phyloP scores from a whole-genome alignment of 352 stramenopile genomes.

The Lagenidium sp. region DNA sequence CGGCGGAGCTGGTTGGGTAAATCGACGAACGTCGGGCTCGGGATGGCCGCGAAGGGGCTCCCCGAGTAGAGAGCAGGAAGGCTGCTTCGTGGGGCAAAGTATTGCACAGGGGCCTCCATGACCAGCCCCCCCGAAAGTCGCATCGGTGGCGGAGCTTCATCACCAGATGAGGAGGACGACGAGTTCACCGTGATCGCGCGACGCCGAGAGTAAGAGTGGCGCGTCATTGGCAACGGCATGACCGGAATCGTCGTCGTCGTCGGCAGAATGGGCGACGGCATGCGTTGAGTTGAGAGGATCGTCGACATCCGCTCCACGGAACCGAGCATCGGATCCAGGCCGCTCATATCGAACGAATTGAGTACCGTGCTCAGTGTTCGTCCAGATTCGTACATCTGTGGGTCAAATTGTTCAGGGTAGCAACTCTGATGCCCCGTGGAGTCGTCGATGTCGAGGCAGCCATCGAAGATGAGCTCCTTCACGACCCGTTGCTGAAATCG shows the following conservation, averaged over 20 bases:
- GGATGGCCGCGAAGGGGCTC: no score
- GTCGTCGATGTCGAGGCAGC: conserved; percentile 21
- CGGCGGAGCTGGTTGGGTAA: conserved; percentile 3
- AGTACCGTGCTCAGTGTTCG: conserved; percentile 39
- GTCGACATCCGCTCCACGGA: background rate
- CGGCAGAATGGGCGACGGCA: no score
- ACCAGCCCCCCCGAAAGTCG: conserved; percentile 10
- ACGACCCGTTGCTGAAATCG: conserved; percentile 71
- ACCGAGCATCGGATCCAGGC: conserved; percentile 12
- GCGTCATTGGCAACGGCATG: conserved; percentile 7
- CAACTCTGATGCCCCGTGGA: conserved; percentile 24
- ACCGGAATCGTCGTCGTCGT: conserved; percentile 8
- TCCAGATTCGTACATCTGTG: conserved; percentile 28
- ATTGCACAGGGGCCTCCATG: conserved; percentile 12
- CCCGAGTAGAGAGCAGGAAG: conserved; percentile 1
- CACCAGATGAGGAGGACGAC: conserved; percentile 1
- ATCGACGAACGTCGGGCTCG: conserved; percentile 7
- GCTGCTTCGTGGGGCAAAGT: conserved; percentile 6
- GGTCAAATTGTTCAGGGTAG: conserved; percentile 27
- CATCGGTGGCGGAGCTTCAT: conserved; percentile 7
- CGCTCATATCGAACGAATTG: conserved; percentile 30
- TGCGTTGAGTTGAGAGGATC: conserved; percentile 1
- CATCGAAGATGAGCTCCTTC: conserved; percentile 64
- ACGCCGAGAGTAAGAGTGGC: conserved; percentile 4
- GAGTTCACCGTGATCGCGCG: conserved; percentile 4